Conservation (phyloP, 441 rosid genomes). For the Bocquillonia castaneifolia region DNA sequence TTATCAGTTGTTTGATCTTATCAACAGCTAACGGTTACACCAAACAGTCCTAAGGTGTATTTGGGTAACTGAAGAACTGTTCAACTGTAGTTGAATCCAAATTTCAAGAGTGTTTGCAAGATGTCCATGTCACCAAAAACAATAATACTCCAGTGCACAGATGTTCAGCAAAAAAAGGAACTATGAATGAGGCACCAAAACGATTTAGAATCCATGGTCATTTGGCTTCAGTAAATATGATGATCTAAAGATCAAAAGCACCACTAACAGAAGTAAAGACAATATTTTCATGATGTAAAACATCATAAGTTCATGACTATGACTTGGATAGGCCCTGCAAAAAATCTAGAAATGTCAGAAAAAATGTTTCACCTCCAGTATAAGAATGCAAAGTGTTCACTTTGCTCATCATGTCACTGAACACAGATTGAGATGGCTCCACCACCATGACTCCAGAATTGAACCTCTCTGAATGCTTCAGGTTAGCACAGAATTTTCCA, state of each 20-base stretch:
- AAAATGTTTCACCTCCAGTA: conserved; percentile 57
- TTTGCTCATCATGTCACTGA: conserved; percentile 79
- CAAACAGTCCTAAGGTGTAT: too few species aligned
- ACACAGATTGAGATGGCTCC: conserved; percentile 72
- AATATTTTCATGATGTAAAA: not conserved
- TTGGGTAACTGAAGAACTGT: not conserved
- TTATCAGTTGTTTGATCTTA: too few species aligned
- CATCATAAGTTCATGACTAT: not conserved
- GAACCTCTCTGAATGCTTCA: conserved; percentile 92
- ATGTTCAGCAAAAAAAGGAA: not conserved
- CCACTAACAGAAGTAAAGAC: not conserved
- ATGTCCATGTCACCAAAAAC: not conserved
- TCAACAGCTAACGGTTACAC: too few species aligned
- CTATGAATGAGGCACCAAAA: conserved; percentile 1
- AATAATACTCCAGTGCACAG: not conserved
- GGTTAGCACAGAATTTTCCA: conserved; percentile 78
- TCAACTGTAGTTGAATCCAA: not conserved
- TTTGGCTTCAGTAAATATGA: not conserved
- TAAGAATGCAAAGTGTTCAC: conserved; percentile 73
- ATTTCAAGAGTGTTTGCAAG: not conserved
- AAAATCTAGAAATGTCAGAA: not conserved
- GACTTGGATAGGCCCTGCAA: not conserved
- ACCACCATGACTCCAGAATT: conserved; percentile 97
- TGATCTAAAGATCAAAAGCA: not conserved
- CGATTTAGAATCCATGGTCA: not conserved